Conservation (phyloP, 169 alveolate species). For the Besnoitia besnoiti region DNA sequence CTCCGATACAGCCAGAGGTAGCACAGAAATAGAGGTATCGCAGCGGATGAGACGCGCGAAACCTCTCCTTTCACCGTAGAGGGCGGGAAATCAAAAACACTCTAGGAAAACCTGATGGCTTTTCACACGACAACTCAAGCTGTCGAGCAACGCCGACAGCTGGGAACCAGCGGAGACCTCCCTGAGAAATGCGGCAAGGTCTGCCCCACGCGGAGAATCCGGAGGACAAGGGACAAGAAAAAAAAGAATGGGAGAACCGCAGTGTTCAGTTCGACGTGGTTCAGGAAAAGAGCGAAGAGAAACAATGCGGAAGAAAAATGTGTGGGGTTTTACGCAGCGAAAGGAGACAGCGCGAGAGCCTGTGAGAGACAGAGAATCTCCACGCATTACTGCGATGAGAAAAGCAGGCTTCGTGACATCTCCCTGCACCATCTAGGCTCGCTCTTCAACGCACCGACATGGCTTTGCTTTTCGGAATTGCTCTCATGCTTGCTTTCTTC, state of each 20-base stretch:
- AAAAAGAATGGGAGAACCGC: background rate
- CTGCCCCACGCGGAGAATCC: too few species aligned
- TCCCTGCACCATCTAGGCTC: too few species aligned
- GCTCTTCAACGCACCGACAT: background rate
- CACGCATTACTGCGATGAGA: too few species aligned
- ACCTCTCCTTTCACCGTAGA: too few species aligned
- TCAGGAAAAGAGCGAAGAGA: background rate
- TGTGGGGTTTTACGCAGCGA: background rate
- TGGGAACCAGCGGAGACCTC: too few species aligned
- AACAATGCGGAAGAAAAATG: background rate
- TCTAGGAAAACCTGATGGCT: background rate
- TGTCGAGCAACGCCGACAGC: background rate
- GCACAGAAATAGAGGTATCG: too few species aligned
- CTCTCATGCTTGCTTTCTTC: background rate
- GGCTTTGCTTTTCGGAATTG: background rate
- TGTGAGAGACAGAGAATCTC: too few species aligned
- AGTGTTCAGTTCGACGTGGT: background rate
- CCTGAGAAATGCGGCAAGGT: background rate
- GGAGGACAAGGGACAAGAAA: background rate
- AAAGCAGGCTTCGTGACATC: too few species aligned
- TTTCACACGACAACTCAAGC: too few species aligned
- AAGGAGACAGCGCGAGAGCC: slow-evolving; percentile 4
- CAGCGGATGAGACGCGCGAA: too few species aligned
- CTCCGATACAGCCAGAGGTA: too few species aligned
- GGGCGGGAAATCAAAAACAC: background rate